Evolutionary conservation across 805 yeast species (phyloP), one percentile per base, ranked within the genome.

Genomic region (Torulaspora maleeae): DNA sequence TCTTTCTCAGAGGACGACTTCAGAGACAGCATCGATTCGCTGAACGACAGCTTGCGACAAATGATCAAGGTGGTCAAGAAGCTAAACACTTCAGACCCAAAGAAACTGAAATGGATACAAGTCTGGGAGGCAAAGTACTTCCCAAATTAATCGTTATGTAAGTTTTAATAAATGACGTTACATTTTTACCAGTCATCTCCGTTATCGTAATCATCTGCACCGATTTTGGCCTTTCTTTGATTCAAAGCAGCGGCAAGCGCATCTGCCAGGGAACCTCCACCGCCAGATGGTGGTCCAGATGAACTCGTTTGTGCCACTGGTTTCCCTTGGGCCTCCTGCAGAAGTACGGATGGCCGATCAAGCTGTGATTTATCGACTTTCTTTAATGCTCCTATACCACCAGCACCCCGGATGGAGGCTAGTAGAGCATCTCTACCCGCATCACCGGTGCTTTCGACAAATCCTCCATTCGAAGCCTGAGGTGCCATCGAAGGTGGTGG

Each of bases 151-250:
- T 16, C 20, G n/a, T 19, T 32, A 32, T 32, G 35, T 32, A 32
- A 8, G n/a, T 32, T 32, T 11, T 32, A 9, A 5, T 10, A 16
- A 15, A 11, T 32, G 35, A 32, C 20, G 16, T 32, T 16, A 16
- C 4, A 16, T 32, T 22, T 19, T 24, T 27, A 77, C 88, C 88
- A 83, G 43, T 87, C 95, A 43, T 78, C 83, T 17, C 77, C 83
- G 53, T 85, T 89, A 55, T 90, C 96, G 52, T 86, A 95, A 52
- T 85, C 93, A 54, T 86, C 95, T 48, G 84, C 93, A 52, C 88
- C 95, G 6, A 91, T 95, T 63, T 87, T 88, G 16, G 77, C 79
- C 67, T 91, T 91, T 59, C 97, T 77, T 45, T 79, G 78, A 56
- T 75, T 85, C 53, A 91, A 74, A 3, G 97, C 98, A 13, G 86